Evolutionary conservation across 2,329 filamentous ascomycete species (phyloP).

Genomic region (Claviceps capensis): DNA sequence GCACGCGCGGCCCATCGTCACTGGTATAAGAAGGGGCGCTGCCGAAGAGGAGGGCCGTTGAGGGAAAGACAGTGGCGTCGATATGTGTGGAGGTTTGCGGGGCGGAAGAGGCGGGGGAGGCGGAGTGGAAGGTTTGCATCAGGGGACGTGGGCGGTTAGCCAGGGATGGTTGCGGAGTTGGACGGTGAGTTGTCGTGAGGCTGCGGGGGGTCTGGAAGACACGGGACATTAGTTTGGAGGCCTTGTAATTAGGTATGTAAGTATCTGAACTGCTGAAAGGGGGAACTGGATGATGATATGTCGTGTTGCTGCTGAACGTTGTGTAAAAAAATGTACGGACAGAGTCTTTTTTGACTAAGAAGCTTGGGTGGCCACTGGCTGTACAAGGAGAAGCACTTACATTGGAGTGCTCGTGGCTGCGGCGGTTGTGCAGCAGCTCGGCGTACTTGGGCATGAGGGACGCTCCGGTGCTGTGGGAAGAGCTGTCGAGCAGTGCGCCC

Average conservation of each 20-base stretch:
- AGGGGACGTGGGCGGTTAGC: slow-evolving; percentile 36
- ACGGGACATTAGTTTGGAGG: too few relatives aligned
- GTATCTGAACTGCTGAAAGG: too few relatives aligned
- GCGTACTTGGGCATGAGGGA: slow-evolving; percentile 33
- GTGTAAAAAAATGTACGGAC: too few relatives aligned
- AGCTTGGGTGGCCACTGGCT: too few relatives aligned
- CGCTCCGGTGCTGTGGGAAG: slow-evolving; percentile 22
- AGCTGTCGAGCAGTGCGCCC: slow-evolving; percentile 20
- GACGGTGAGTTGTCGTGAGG: slow-evolving; percentile 34
- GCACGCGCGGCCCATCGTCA: slow-evolving; percentile 34
- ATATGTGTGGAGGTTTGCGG: slow-evolving; percentile 28
- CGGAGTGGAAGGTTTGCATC: slow-evolving; percentile 49
- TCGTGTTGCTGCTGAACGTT: too few relatives aligned
- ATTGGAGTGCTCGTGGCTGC: slow-evolving; percentile 23
- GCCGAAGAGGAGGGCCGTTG: slow-evolving; percentile 20
- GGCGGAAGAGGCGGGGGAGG: slow-evolving; percentile 32
- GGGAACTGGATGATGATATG: too few relatives aligned
- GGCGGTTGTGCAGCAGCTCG: slow-evolving; percentile 27
- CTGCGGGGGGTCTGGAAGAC: slow-evolving; percentile 20
- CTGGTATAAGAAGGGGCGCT: slow-evolving; percentile 17
- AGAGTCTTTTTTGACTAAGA: too few relatives aligned
- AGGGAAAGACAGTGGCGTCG: slow-evolving; percentile 41
- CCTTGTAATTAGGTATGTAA: too few relatives aligned
- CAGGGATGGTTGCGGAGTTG: slow-evolving; percentile 30
- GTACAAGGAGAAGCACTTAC: slow-evolving; percentile 17